Evolutionary conservation across 176 grass and related monocot genomes (phyloP), one percentile per base, ranked within the genome.

Genomic region (Guadua angustifolia): DNA sequence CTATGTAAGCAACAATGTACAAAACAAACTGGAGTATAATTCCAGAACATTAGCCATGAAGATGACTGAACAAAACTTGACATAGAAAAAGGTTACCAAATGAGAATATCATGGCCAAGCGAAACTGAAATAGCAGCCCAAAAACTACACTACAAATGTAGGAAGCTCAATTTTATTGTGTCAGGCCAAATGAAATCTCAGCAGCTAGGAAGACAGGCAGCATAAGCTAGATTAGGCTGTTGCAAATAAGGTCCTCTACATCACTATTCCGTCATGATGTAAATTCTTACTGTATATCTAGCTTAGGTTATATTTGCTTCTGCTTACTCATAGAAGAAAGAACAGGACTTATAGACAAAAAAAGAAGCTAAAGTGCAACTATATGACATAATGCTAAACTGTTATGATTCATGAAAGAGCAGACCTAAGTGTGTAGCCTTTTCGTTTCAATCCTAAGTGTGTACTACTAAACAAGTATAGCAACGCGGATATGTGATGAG

Each of bases 61-160:
- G 9, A 78, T 64, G 46, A 83, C n/a, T 26, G 19, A 72, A 51
- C 11, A 75, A 52, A 81, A 24, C 10, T 43, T 56, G 16, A 66
- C 9, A 53, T 47, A 25, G 18, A 45, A 71, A 69, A 55, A 8
- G 14, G 19, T 35, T 35, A 52, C 46, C 40, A 29, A 18, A 58
- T 35, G 65, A 75, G 9, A 36, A 3, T 7, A 60, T 11, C 26
- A 14, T 50, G 49, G 4, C n/a, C 4, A 66, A 56, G n/a, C n/a
- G 49, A n/a, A n/a, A n/a, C n/a, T 13, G 56, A 58, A 84, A 69
- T 46, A 35, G 22, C 33, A 63, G 22, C 25, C 5, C 9, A n/a
- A 40, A 42, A 42, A 6, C 33, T 86, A 80, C 38, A 73, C 7
- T 12, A 26, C 36, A 64, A 71, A 47, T 63, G 58, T 13, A 72